Evolutionary conservation across 805 yeast genomes (phyloP).

Genomic region (Lipomyces orientalis): DNA sequence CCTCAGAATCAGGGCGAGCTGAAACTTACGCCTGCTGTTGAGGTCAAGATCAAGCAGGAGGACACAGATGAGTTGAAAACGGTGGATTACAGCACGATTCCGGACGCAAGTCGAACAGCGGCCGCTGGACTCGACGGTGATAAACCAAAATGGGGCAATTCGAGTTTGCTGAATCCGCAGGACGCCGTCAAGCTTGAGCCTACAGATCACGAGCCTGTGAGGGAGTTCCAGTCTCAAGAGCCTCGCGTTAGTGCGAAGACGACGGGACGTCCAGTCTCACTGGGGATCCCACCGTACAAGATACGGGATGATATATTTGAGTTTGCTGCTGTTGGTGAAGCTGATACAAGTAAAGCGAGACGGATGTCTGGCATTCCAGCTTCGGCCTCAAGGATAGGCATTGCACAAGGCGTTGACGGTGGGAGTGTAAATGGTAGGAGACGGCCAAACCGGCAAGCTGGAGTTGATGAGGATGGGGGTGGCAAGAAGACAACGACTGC

Average conservation of each 20-base stretch:
- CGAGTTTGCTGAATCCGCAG: background rate
- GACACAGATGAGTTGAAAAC: constrained; percentile 9
- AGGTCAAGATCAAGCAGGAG: constrained; percentile 18
- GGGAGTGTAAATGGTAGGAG: background rate
- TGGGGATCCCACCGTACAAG: background rate
- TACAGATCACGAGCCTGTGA: background rate
- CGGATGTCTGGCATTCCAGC: background rate
- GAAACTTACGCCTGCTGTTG: background rate
- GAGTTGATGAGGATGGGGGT: background rate
- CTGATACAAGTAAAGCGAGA: background rate
- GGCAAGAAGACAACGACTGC: background rate
- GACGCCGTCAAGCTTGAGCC: background rate
- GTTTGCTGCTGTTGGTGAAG: background rate
- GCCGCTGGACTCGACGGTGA: background rate
- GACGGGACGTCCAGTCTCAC: background rate
- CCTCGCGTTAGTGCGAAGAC: background rate
- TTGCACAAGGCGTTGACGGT: background rate
- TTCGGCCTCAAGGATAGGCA: background rate
- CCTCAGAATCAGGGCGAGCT: background rate
- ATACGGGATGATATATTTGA: background rate
- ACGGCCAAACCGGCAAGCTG: background rate
- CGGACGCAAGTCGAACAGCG: background rate
- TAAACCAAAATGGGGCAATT: background rate
- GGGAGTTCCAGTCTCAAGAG: no score
- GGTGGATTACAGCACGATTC: constrained; percentile 12